Evolutionary conservation across 441 rosid species (phyloP).

Genomic region (Corymbia citriodora): DNA sequence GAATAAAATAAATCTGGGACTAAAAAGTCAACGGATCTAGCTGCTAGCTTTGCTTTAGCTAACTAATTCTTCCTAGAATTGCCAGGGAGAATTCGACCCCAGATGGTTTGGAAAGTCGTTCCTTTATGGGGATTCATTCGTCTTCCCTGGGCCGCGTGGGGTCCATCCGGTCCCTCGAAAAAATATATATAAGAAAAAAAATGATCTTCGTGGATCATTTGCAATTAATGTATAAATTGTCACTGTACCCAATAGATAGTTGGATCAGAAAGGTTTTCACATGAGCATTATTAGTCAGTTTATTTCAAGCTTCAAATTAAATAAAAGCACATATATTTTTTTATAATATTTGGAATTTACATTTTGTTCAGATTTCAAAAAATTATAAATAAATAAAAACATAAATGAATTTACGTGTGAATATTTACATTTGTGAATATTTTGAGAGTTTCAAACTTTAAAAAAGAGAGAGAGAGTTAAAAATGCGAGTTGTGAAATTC

Average conservation of each 20-base stretch:
- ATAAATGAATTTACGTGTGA: background rate
- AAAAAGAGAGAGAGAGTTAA: background rate
- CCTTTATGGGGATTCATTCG: no score
- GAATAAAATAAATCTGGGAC: background rate
- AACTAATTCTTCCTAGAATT: background rate
- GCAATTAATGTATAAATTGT: background rate
- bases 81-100: background rate
- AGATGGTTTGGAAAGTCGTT: background rate
- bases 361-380: background rate
- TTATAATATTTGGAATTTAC: background rate
- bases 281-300: background rate
- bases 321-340: background rate
- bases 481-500: accelerated
- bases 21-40: background rate
- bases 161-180: background rate
- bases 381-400: background rate
- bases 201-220: background rate
- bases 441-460: accelerated
- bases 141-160: background rate
- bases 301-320: background rate
- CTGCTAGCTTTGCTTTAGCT: background rate
- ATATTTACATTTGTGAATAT: background rate
- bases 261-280: background rate
- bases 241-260: background rate
- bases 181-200: background rate